Percentiles rank a stretch among this genome's conserved stretches.
phyloP scores from a whole-genome alignment of 306 rosid genomes.

The Bauhinia variegata region DNA sequence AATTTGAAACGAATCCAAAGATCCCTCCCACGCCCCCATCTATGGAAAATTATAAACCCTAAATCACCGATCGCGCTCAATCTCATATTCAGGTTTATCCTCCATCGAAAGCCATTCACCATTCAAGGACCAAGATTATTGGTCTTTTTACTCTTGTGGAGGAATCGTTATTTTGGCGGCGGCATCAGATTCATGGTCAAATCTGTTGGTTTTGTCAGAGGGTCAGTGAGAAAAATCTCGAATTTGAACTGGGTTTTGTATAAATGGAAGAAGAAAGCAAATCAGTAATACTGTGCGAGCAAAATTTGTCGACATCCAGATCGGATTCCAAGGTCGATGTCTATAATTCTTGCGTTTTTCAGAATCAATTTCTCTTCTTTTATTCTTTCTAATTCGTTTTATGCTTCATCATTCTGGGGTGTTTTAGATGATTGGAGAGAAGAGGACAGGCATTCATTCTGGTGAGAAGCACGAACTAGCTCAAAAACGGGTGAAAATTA shows the following conservation, averaged over 20 bases:
- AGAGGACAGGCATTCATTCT: conserved; percentile 45
- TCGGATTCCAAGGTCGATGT: conserved; percentile 58
- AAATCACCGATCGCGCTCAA: conserved; percentile 10
- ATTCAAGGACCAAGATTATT: background rate
- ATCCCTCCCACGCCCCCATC: conserved; percentile 3
- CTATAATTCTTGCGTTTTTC: conserved; percentile 21
- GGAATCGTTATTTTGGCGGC: background rate
- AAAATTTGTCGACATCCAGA: conserved; percentile 31
- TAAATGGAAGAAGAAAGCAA: conserved; percentile 49
- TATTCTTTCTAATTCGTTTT: background rate
- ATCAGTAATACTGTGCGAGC: conserved; percentile 22
- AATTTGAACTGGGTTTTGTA: conserved; percentile 26
- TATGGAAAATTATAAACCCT: conserved; percentile 27
- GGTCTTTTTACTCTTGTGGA: background rate
- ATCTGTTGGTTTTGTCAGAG: conserved; percentile 4
- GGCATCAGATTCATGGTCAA: background rate
- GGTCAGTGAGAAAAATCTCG: background rate
- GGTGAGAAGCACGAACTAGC: conserved; percentile 41
- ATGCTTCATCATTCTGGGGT: background rate
- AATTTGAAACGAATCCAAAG: background rate
- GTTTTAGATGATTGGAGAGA: conserved; percentile 55
- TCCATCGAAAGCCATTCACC: background rate
- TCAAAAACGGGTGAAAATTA: conserved; percentile 69
- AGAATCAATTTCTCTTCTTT: background rate
- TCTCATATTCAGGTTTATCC: background rate